Evolutionary conservation across 1,284 basidiomycete species (phyloP).

Genomic region (Heterobasidion annosum): DNA sequence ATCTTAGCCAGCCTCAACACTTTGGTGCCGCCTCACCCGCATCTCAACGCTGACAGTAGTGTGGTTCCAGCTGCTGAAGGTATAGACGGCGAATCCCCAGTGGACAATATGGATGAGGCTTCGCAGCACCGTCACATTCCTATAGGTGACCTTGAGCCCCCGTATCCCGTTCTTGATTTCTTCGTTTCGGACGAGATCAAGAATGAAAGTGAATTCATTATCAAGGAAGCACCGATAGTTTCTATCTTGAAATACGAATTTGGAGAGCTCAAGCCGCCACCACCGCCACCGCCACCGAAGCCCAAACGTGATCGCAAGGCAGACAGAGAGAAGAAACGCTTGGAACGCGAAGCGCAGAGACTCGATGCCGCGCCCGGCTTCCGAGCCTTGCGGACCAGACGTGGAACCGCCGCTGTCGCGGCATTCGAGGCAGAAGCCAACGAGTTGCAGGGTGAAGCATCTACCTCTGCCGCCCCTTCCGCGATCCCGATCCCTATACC

Average conservation of each 20-base stretch:
- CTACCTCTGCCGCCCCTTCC: slow-evolving; percentile 2
- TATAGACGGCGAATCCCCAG: neutral
- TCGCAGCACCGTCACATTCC: too few species aligned
- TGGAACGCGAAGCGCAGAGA: neutral
- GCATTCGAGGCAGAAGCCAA: slow-evolving; percentile 4
- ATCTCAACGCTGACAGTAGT: neutral
- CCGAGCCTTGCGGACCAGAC: slow-evolving; percentile 24
- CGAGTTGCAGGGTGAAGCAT: neutral
- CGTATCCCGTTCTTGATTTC: slow-evolving; percentile 43
- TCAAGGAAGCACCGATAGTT: slow-evolving; percentile 51
- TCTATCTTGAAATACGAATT: slow-evolving; percentile 65
- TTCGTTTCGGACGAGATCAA: slow-evolving; percentile 46
- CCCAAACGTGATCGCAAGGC: slow-evolving; percentile 9
- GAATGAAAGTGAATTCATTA: slow-evolving; percentile 39
- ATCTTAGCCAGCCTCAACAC: slow-evolving; percentile 54
- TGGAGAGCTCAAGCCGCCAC: slow-evolving; percentile 48
- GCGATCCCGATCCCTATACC: neutral
- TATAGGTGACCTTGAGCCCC: slow-evolving; percentile 69
- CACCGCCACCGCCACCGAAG: slow-evolving; percentile 28
- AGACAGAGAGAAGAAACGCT: slow-evolving; percentile 3
- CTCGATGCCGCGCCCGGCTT: slow-evolving; percentile 18
- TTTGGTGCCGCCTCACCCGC: slow-evolving; percentile 14
- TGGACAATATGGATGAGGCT: neutral
- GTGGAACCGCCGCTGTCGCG: slow-evolving; percentile 17
- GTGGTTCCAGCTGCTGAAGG: too few species aligned